Evolutionary conservation across 2,329 filamentous ascomycete species (phyloP), one percentile per base, ranked within the genome.

Genomic region (Hymenoscyphus linearis): DNA sequence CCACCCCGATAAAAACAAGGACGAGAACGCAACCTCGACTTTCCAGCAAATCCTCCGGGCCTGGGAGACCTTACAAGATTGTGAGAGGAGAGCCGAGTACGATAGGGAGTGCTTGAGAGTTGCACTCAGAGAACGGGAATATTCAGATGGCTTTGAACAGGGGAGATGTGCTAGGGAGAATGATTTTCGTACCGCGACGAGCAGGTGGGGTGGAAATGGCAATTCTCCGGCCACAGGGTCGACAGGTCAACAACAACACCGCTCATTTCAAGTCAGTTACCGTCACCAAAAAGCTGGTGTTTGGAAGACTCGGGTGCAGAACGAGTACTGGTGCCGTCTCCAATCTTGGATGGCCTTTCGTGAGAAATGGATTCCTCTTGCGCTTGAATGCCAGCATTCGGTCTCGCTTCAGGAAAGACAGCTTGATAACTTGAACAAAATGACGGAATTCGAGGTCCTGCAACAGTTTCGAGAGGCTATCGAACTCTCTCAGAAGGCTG

Each of bases 1-100:
- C 34, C 68, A 69, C 37, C 66, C 68, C 1, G 68, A 69, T 35
- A 69, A 69, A 47, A 67, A 66, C 40, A 56, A 56, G 16, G 57
- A 63, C 22, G 55, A 58, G 6, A 47, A 52, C n/a, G 61, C 59
- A 7, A 61, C 62, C 12, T 59, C 62, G 18, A 62, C 60, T 4
- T 69, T 68, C 22, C 67, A 68, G 34, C 52, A 50, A 26, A 36
- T 69, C 5, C 61, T 35, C 12, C 58, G 56, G 36, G 68, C 68
- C 2, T 69, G 68, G 68, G 68, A 69, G n/a, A 58, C 56, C 3
- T 44, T 68, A 31, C 60, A 60, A 52, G 66, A 68, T 60, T 14
- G 47, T 4, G 47, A 18, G 2, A 66, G 53, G 37, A 57, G 68
- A 55, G 61, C 60, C 12, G 60, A 64, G 25, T 69, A 68, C 58